phyloP scores from a whole-genome alignment of 257 asterid genomes.

The Solanum medicagineum region DNA sequence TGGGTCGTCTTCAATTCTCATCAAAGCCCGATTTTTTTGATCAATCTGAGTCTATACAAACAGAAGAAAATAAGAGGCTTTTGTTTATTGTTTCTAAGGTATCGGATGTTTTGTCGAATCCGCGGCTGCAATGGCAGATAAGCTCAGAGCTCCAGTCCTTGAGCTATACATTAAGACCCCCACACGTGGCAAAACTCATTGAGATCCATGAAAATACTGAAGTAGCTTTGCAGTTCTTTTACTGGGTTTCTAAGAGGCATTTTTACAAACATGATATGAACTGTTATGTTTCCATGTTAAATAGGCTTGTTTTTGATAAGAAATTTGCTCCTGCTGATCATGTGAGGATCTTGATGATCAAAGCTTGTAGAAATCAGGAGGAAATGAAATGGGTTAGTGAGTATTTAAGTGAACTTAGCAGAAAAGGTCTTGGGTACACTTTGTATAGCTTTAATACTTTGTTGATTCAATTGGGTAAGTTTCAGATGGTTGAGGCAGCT shows the following conservation, averaged over 20 bases:
- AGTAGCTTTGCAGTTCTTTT: constrained; percentile 49
- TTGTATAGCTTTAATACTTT: constrained; percentile 72
- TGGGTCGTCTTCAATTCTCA: constrained; percentile 26
- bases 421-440: constrained; percentile 27
- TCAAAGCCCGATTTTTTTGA: constrained; percentile 12
- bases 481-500: constrained; percentile 59
- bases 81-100: constrained; percentile 29
- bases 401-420: constrained; percentile 41
- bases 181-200: constrained; percentile 45
- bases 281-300: constrained; percentile 67
- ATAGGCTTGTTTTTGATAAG: constrained; percentile 52
- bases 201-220: constrained; percentile 31
- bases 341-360: constrained; percentile 68
- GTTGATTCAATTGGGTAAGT: constrained; percentile 72
- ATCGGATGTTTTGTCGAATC: constrained; percentile 42
- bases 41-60: background rate
- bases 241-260: constrained; percentile 71
- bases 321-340: constrained; percentile 60
- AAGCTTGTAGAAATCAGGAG: constrained; percentile 42
- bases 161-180: constrained; percentile 42
- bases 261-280: constrained; percentile 67
- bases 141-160: constrained; percentile 48
- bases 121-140: constrained; percentile 36
- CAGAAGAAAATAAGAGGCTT: background rate
- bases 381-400: constrained; percentile 45